Evolutionary conservation across 1,284 basidiomycete genomes (phyloP).

Genomic region (Tilletiaria anomala): DNA sequence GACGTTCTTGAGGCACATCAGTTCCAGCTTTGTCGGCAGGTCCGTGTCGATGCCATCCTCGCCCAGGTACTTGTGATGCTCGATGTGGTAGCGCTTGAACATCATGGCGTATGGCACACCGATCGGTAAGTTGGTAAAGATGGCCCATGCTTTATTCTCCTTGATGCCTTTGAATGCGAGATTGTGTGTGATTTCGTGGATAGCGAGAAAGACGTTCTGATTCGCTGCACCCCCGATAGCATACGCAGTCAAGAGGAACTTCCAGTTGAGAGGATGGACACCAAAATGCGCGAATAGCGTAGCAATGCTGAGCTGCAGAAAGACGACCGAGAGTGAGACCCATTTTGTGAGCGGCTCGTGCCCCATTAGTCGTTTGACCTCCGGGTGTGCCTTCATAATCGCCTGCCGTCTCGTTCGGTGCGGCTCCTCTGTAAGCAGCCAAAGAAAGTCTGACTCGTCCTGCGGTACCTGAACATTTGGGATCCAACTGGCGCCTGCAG

Average conservation of each 20-base stretch:
- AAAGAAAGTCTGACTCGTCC: constrained; percentile 48
- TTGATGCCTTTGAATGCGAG: constrained; percentile 72
- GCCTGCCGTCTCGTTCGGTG: constrained; percentile 72
- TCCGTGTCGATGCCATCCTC: constrained; percentile 93
- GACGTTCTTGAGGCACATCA: constrained; percentile 78
- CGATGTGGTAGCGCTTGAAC: constrained; percentile 91
- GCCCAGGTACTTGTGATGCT: constrained; percentile 70
- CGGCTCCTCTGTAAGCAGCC: constrained; percentile 95
- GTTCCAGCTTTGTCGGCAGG: constrained; percentile 70
- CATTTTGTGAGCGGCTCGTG: constrained; percentile 80
- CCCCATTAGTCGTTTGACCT: constrained; percentile 89
- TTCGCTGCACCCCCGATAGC: constrained; percentile 82
- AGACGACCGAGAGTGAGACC: constrained; percentile 62
- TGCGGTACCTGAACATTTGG: constrained; percentile 25
- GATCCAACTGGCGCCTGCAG: constrained; percentile 23
- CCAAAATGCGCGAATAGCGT: constrained; percentile 47
- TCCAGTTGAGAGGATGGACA: constrained; percentile 53
- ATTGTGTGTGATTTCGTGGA: constrained; percentile 97
- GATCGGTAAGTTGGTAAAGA: constrained; percentile 82
- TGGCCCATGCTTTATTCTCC: constrained; percentile 72
- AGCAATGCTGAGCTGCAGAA: constrained; percentile 58
- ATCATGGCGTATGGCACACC: constrained; percentile 87
- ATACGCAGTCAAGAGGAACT: constrained; percentile 68
- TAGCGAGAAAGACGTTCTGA: constrained; percentile 91
- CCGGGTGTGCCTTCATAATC: constrained; percentile 85